These are phyloP conservation scores for Fusarium sulawesiense DNA, from an alignment of 2,329 filamentous ascomycete genomes.

Conservation along the genomic window DNA sequence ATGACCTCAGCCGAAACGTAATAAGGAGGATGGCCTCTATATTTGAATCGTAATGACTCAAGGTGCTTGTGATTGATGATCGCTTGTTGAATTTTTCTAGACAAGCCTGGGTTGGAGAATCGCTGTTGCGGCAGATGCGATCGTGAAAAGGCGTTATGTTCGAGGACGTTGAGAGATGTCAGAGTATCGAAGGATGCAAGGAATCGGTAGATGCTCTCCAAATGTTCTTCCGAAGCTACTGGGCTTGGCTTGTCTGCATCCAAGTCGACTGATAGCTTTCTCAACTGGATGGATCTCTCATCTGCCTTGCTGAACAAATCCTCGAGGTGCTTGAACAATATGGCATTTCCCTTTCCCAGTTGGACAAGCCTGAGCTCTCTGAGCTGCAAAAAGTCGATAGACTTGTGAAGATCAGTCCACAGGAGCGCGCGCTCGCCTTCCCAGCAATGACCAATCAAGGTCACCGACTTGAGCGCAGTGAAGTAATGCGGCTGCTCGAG, in stretches of 20 bases:
- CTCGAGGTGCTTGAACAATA: slow-evolving; percentile 1
- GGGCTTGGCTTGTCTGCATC: rapidly evolving
- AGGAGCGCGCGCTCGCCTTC: rapidly evolving
- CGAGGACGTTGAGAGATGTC: neutral
- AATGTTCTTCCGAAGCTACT: neutral
- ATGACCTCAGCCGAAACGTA: neutral
- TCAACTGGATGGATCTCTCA: neutral
- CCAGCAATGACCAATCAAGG: rapidly evolving
- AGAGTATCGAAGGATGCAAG: slow-evolving; percentile 6
- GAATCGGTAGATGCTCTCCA: slow-evolving; percentile 8
- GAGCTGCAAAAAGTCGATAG: slow-evolving; percentile 11
- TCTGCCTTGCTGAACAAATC: neutral
- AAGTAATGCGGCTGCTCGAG: neutral
- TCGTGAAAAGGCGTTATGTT: neutral
- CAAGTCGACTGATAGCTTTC: neutral
- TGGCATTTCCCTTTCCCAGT: rapidly evolving
- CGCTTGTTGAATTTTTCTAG: neutral
- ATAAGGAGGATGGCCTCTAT: rapidly evolving
- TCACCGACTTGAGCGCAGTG: slow-evolving; percentile 3
- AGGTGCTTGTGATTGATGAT: neutral
- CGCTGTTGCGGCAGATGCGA: rapidly evolving
- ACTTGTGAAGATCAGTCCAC: neutral
- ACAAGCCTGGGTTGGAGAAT: neutral
- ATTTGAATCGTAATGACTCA: neutral
- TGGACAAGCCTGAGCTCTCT: neutral